Evolutionary conservation across 2,329 filamentous ascomycete genomes (phyloP).

Genomic region (Colletotrichum gloeosporioides): DNA sequence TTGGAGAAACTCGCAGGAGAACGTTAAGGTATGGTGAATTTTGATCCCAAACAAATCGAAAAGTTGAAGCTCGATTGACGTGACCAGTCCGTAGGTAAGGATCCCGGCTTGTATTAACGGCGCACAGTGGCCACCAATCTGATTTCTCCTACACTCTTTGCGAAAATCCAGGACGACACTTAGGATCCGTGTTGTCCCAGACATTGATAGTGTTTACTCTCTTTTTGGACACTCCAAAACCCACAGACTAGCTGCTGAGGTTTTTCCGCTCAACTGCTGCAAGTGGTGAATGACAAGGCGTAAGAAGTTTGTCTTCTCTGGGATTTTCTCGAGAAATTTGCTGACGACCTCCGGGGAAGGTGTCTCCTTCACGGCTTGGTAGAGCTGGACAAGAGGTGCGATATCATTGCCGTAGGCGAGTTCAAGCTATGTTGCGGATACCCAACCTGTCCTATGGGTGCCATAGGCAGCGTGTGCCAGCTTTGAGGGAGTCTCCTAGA

Average conservation of each 20-base stretch:
- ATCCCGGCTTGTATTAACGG: rapidly evolving
- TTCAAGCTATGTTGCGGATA: neutral
- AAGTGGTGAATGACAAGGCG: neutral
- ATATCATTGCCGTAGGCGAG: neutral
- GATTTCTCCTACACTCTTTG: neutral
- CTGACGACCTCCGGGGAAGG: rapidly evolving
- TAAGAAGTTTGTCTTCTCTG: rapidly evolving
- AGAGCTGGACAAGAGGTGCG: neutral
- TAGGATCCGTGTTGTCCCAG: no score
- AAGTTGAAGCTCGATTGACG: neutral
- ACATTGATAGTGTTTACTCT: no score
- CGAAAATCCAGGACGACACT: neutral
- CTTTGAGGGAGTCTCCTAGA: neutral
- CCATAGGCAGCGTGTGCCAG: neutral
- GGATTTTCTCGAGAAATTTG: rapidly evolving
- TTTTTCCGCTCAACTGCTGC: rapidly evolving
- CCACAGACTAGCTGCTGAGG: neutral
- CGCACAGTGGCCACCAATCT: neutral
- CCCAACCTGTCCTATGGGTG: rapidly evolving
- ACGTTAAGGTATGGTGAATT: neutral
- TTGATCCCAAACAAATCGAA: neutral
- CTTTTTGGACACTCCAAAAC: neutral
- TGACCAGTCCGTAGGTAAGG: neutral
- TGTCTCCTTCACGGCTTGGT: neutral
- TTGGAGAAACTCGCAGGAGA: rapidly evolving